These are phyloP conservation scores for Isabelozyma rhagii DNA, from an alignment of 805 yeast species.

Conservation along the genomic window DNA sequence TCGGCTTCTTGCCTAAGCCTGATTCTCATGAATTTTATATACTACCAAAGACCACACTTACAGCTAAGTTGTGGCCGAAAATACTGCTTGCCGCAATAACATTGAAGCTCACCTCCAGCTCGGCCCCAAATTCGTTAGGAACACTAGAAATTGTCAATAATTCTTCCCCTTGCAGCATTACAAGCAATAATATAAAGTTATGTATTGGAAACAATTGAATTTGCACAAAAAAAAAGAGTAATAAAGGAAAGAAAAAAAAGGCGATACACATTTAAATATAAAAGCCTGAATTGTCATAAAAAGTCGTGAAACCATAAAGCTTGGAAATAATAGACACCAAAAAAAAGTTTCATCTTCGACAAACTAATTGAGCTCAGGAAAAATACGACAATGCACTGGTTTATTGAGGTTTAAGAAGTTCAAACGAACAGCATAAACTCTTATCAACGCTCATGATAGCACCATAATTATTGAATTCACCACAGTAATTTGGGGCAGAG, in stretches of 20 bases:
- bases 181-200: no score
- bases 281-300: neutral
- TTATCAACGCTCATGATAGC: slow-evolving; percentile 75
- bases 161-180: no score
- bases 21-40: no score
- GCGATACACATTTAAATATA: neutral
- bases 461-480: slow-evolving; percentile 77
- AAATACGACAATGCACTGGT: neutral
- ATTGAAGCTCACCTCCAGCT: no score
- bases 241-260: neutral
- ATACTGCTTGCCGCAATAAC: no score
- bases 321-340: neutral
- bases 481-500: slow-evolving; percentile 82
- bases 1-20: no score
- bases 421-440: slow-evolving; percentile 67
- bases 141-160: no score
- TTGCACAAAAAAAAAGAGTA: neutral
- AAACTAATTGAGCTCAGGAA: no score
- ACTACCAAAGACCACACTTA: no score
- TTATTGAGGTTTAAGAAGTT: slow-evolving; percentile 54
- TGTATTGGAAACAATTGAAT: neutral
- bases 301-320: neutral
- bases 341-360: neutral
- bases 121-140: no score
- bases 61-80: no score